Conservation (phyloP, 2,329 filamentous ascomycete species). For the Alternaria atra region DNA sequence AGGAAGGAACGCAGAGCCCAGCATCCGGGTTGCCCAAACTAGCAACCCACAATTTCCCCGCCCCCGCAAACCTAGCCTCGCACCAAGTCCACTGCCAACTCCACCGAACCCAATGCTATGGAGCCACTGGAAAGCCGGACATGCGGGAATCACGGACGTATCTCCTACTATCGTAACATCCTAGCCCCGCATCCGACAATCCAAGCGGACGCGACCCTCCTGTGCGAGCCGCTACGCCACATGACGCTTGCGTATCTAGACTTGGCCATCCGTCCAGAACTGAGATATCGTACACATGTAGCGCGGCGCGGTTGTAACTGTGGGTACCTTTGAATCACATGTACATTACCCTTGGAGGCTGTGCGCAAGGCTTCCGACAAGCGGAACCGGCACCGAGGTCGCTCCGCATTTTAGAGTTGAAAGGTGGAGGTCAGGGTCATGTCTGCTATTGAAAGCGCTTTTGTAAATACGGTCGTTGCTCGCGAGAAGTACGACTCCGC, state of each 20-base stretch:
- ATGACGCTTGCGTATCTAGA: neutral
- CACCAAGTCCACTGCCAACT: constrained; percentile 13
- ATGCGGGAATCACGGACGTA: constrained; percentile 8
- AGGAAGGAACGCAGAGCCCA: constrained; percentile 7
- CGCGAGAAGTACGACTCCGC: constrained; percentile 11
- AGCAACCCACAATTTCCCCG: constrained; percentile 48
- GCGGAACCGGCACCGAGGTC: constrained; percentile 14
- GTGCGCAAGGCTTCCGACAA: constrained; percentile 4
- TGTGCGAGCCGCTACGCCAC: constrained; percentile 12
- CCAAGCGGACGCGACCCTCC: constrained; percentile 14
- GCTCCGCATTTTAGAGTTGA: neutral
- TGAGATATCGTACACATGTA: neutral
- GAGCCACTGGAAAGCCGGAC: constrained; percentile 12
- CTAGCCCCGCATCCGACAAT: constrained; percentile 7
- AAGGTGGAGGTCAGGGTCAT: constrained; percentile 18
- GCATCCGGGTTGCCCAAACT: constrained; percentile 10
- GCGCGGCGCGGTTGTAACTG: neutral
- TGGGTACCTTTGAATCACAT: constrained; percentile 9
- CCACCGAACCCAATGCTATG: constrained; percentile 2
- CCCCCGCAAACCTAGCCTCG: constrained; percentile 41
- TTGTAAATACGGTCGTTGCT: constrained; percentile 39
- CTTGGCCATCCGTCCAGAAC: neutral
- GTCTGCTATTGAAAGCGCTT: constrained; percentile 43
- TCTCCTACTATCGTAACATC: constrained; percentile 1
- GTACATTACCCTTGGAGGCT: neutral